phyloP scores from a whole-genome alignment of 345 rosid genomes.

The Syzygium jambos region DNA sequence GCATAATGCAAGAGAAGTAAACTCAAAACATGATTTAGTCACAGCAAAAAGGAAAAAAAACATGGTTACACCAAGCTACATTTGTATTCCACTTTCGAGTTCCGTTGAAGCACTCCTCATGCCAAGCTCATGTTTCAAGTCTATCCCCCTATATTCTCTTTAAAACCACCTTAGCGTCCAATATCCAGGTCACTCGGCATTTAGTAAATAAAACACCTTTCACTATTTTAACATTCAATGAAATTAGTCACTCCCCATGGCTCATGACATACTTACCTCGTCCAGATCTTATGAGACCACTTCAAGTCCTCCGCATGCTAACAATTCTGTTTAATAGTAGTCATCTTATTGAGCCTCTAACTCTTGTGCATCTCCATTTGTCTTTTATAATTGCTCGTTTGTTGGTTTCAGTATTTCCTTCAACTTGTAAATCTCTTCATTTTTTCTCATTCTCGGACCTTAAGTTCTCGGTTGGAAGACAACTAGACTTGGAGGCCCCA shows the following conservation, averaged over 20 bases:
- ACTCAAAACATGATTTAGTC: background rate
- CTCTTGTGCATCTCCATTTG: background rate
- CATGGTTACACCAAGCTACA: background rate
- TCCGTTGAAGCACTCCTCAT: background rate
- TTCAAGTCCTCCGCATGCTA: background rate
- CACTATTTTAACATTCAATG: background rate
- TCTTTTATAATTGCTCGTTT: background rate
- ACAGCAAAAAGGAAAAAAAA: background rate
- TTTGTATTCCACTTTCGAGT: background rate
- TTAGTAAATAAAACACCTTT: background rate
- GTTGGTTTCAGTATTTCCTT: background rate
- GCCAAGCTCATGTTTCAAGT: background rate
- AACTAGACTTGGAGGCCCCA: background rate
- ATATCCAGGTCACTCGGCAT: background rate
- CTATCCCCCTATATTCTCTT: background rate
- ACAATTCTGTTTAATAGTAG: background rate
- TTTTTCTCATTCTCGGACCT: background rate
- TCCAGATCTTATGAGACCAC: background rate
- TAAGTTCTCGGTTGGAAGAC: background rate
- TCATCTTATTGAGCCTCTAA: no score
- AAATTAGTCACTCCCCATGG: background rate
- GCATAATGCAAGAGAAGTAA: background rate
- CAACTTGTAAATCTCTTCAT: background rate
- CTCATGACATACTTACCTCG: background rate
- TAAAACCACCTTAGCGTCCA: background rate